Evolutionary conservation across 495 filamentous ascomycete species (phyloP).

Genomic region (Penicillium macrosclerotiorum): DNA sequence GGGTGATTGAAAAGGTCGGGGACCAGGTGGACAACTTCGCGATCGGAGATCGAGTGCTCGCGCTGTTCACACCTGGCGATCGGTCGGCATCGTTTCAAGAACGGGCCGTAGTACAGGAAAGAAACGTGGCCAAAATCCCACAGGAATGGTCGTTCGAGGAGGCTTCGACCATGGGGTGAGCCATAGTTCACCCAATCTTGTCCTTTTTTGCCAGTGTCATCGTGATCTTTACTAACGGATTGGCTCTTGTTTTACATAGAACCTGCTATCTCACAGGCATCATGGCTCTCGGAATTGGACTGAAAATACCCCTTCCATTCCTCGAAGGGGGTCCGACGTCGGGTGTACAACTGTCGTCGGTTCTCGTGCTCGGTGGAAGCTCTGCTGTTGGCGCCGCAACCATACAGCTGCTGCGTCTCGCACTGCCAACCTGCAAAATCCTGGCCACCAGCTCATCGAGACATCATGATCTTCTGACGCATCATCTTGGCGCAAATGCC

Average conservation of each 20-base stretch:
- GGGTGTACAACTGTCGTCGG: conserved; percentile 20
- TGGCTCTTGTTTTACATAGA: conserved; percentile 12
- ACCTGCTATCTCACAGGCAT: conserved; percentile 41
- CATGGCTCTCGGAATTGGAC: conserved; percentile 23
- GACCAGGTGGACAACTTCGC: conserved; percentile 25
- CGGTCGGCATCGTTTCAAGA: conserved; percentile 40
- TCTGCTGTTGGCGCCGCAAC: conserved; percentile 38
- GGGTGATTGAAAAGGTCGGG: conserved; percentile 33
- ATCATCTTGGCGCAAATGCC: conserved; percentile 28
- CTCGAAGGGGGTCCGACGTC: conserved; percentile 15
- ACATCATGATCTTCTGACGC: conserved; percentile 25
- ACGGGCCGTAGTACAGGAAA: conserved; percentile 26
- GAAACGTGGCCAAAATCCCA: conserved; percentile 38
- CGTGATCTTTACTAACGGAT: neutral
- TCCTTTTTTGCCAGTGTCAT: neutral
- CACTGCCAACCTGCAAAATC: conserved; percentile 27
- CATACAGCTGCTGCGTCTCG: conserved; percentile 43
- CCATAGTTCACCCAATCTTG: neutral
- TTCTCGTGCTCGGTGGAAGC: conserved; percentile 44
- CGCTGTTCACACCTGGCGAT: conserved; percentile 14
- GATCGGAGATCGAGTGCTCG: conserved; percentile 41
- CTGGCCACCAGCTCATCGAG: conserved; percentile 36
- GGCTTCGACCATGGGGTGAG: conserved; percentile 39
- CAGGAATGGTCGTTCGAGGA: conserved; percentile 27
- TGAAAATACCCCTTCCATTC: conserved; percentile 31